Evolutionary conservation across 2,329 filamentous ascomycete species (phyloP), one percentile per base, ranked within the genome.

Genomic region (Claviceps purpurea): DNA sequence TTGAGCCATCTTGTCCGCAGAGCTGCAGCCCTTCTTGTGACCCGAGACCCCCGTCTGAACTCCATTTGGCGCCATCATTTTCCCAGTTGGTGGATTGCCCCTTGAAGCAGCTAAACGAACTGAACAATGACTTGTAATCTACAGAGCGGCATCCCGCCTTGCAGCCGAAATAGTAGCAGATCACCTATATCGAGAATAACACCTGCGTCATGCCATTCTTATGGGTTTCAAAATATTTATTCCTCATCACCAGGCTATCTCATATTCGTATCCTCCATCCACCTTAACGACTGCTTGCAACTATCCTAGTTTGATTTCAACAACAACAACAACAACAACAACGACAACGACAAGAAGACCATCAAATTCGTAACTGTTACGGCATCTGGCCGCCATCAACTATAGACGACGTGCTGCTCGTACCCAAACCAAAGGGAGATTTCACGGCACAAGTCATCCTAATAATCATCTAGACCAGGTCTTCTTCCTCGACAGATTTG

Each of bases 161-260:
- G 10, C 11, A 18, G 44, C 44, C 11, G 3, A 46, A 34, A 10
- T 5, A 34, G 26, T 16, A 34, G 26, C 26, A 46, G 14, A 5
- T 22, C 37, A 48, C 6, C 18, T 6, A 20, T 14, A 14, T 22
- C 47, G 41, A 3, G 30, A n/a, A 14, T 11, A 8, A 3, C 40
- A 41, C 43, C 22, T 47, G 47, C 49, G 50, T 38, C 50, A 49
- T 53, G 54, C 44, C 52, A 50, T 52, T 16, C 44, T 56, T 34
- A 14, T 48, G 50, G 43, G 10, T 40, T 55, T 47, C 49, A 51
- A 55, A 53, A 50, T 11, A 48, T 50, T 54, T 54, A 39, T 38
- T 44, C 18, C 51, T 24, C 14, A 24, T 24, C 18, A 10, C 47
- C 26, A 49, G 40, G 38, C 47, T 52, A 52, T 40, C 42, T 43